These are phyloP conservation scores for Whalleya microplaca DNA, from an alignment of 2,329 filamentous ascomycete species.

Conservation along the genomic window DNA sequence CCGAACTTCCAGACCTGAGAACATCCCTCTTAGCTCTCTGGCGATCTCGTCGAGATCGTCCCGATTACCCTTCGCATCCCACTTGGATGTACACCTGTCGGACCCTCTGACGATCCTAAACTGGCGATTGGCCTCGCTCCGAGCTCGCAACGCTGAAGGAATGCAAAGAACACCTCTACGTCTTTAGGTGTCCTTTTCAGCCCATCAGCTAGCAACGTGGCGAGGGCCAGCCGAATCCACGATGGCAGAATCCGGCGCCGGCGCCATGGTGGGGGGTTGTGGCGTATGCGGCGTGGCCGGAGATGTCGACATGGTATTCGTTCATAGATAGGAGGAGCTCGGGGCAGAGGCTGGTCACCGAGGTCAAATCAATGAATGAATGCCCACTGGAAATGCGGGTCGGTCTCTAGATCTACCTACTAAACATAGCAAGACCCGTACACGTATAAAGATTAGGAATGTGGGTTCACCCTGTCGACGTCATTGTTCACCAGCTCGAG, in stretches of 20 bases:
- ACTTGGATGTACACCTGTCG: constrained; percentile 39
- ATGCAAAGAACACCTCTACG: too few relatives aligned
- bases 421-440: too few relatives aligned
- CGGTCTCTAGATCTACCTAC: too few relatives aligned
- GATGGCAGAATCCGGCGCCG: constrained; percentile 59
- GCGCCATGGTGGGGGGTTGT: constrained; percentile 62
- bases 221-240: constrained; percentile 44
- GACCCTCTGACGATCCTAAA: constrained; percentile 46
- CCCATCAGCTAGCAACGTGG: constrained; percentile 46
- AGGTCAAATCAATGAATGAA: too few relatives aligned
- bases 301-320: constrained; percentile 48
- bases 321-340: too few relatives aligned
- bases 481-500: constrained; percentile 25
- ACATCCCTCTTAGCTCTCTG: constrained; percentile 37
- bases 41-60: constrained; percentile 30
- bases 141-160: too few relatives aligned
- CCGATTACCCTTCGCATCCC: neutral
- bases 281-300: constrained; percentile 65
- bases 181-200: too few relatives aligned
- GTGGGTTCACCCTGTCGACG: constrained; percentile 6
- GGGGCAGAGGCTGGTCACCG: too few relatives aligned
- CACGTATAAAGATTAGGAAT: neutral
- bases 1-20: constrained; percentile 38
- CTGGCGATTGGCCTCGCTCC: constrained; percentile 47
- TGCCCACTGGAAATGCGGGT: too few relatives aligned